Evolutionary conservation across 331 rosid genomes (phyloP).

Genomic region (Malus hybrid): DNA sequence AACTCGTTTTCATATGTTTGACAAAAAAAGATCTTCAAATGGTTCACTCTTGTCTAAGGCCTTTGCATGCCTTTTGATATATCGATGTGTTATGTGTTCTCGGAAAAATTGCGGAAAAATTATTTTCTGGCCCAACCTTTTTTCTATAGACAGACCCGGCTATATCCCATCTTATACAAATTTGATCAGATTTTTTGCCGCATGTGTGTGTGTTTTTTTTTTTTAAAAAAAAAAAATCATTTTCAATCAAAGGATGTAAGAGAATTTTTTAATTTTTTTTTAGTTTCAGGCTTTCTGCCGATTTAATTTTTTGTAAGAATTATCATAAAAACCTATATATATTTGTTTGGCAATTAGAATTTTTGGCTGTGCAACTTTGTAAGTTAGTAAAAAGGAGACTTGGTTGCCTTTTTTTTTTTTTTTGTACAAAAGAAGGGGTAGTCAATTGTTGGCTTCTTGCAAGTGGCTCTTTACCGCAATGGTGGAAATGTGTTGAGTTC

Average conservation of each 20-base stretch:
- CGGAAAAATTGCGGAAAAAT: no score
- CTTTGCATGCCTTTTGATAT: background rate
- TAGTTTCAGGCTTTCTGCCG: background rate
- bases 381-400: no score
- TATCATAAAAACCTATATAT: background rate
- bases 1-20: no score
- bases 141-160: background rate
- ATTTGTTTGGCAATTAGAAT: background rate
- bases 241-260: background rate
- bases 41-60: background rate
- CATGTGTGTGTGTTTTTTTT: no score
- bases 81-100: background rate
- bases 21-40: no score
- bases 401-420: no score
- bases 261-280: no score
- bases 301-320: background rate
- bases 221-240: background rate
- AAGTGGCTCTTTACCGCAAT: no score
- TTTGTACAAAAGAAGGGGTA: no score
- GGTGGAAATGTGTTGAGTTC: fast-evolving
- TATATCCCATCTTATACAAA: background rate
- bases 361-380: background rate
- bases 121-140: background rate
- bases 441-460: no score
- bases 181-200: background rate